Percentiles rank a stretch among this genome's conserved stretches.
Evolutionary conservation across 2,329 filamentous ascomycete genomes (phyloP).

Genomic region (Cladosporium sp.): DNA sequence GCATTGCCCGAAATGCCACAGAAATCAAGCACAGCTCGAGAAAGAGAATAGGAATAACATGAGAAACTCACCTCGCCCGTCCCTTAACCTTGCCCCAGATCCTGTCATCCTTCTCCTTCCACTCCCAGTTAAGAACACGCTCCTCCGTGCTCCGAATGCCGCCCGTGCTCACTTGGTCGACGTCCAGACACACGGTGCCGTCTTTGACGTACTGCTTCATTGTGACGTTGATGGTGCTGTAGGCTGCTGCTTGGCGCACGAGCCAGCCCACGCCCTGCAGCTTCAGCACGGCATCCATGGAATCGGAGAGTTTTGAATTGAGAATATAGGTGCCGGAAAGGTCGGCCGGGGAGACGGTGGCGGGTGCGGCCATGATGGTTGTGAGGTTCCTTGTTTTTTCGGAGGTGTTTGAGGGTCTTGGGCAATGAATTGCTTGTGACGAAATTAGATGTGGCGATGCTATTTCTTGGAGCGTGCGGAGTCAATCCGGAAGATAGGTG

Average conservation of each 20-base stretch:
- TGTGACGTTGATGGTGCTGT: conserved; percentile 65
- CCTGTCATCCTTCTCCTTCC: conserved; percentile 68
- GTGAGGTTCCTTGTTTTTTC: background rate
- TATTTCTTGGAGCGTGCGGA: too few relatives aligned
- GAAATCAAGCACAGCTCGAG: background rate
- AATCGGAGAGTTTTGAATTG: conserved; percentile 72
- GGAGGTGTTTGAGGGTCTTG: too few relatives aligned
- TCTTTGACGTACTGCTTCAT: conserved; percentile 51
- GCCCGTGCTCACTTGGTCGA: conserved; percentile 66
- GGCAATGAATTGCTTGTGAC: background rate
- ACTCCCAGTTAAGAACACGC: conserved; percentile 54
- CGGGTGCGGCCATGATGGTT: conserved; percentile 64
- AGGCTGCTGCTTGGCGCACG: conserved; percentile 51
- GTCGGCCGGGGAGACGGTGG: conserved; percentile 61
- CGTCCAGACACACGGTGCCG: conserved; percentile 30
- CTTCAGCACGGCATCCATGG: conserved; percentile 62
- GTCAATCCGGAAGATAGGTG: too few relatives aligned
- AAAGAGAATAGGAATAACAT: background rate
- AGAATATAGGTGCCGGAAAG: conserved; percentile 67
- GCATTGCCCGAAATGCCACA: background rate
- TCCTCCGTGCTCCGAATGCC: conserved; percentile 63
- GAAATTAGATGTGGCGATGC: background rate
- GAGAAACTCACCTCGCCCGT: conserved; percentile 40
- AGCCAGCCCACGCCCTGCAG: conserved; percentile 48
- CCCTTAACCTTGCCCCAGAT: conserved; percentile 72